Evolutionary conservation across 1,284 basidiomycete genomes (phyloP).

Genomic region (Boletus putidus): DNA sequence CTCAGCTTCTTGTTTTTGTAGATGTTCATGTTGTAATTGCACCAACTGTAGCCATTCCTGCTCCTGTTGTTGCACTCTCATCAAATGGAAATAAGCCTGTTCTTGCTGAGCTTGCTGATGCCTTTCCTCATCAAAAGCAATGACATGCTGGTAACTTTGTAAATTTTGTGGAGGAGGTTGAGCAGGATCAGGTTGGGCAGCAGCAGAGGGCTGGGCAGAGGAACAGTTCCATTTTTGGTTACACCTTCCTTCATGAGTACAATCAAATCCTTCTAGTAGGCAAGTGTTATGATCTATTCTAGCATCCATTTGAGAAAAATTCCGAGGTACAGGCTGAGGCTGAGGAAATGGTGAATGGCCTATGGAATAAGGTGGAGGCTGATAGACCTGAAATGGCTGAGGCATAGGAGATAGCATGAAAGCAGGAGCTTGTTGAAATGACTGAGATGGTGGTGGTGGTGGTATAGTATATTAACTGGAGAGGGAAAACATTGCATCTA

Average conservation of each 20-base stretch:
- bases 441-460: too few species aligned
- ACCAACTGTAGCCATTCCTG: too few species aligned
- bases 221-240: neutral
- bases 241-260: neutral
- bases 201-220: too few species aligned
- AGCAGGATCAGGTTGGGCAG: neutral
- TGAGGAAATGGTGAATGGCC: neutral
- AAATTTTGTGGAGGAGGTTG: neutral
- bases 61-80: neutral
- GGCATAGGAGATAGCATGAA: too few species aligned
- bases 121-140: neutral
- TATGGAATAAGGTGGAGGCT: neutral
- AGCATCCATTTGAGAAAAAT: neutral
- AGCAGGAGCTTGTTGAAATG: too few species aligned
- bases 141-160: neutral
- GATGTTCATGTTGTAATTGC: too few species aligned
- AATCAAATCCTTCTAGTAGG: neutral
- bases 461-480: too few species aligned
- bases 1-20: too few species aligned
- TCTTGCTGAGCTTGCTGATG: neutral
- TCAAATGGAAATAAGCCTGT: neutral
- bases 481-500: too few species aligned
- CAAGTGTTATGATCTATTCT: neutral
- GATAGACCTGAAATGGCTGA: too few species aligned
- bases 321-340: neutral